These are phyloP conservation scores for Margaritispora aquatica DNA, from an alignment of 495 filamentous ascomycete species.

Conservation along the genomic window DNA sequence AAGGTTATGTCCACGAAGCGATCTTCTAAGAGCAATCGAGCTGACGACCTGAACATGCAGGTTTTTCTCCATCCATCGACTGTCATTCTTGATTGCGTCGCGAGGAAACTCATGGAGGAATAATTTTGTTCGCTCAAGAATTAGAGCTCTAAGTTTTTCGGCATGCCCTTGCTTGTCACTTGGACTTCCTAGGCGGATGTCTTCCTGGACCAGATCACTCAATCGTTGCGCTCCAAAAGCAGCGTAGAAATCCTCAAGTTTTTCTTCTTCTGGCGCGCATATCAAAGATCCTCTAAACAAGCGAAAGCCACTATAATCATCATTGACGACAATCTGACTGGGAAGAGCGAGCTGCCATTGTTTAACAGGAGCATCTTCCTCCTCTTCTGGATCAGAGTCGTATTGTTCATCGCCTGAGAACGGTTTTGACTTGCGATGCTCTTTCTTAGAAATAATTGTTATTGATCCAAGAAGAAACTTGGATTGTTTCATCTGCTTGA, in stretches of 20 bases:
- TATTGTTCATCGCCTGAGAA: constrained; percentile 30
- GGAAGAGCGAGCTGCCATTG: constrained; percentile 69
- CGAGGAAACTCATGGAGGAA: constrained; percentile 67
- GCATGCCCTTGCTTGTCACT: constrained; percentile 40
- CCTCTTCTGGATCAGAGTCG: constrained; percentile 53
- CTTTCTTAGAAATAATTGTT: constrained; percentile 51
- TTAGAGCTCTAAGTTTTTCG: constrained; percentile 62
- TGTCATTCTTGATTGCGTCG: constrained; percentile 72
- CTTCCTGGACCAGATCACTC: constrained; percentile 52
- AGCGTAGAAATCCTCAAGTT: constrained; percentile 76
- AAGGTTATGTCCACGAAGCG: constrained; percentile 58
- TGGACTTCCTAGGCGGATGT: constrained; percentile 46
- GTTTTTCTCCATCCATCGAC: constrained; percentile 84
- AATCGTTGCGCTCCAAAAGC: constrained; percentile 54
- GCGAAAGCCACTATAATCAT: constrained; percentile 80
- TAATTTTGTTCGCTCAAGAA: constrained; percentile 78
- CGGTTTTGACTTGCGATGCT: constrained; percentile 23
- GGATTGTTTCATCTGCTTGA: constrained; percentile 66
- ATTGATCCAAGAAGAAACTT: constrained; percentile 74
- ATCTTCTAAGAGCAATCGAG: constrained; percentile 65
- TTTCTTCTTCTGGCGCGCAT: constrained; percentile 82
- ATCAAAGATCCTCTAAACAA: constrained; percentile 77
- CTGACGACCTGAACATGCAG: constrained; percentile 70
- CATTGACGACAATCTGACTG: constrained; percentile 60
- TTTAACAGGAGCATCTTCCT: constrained; percentile 63